phyloP scores from a whole-genome alignment of 2,329 filamentous ascomycete genomes.

The Curvularia eragrostidis region DNA sequence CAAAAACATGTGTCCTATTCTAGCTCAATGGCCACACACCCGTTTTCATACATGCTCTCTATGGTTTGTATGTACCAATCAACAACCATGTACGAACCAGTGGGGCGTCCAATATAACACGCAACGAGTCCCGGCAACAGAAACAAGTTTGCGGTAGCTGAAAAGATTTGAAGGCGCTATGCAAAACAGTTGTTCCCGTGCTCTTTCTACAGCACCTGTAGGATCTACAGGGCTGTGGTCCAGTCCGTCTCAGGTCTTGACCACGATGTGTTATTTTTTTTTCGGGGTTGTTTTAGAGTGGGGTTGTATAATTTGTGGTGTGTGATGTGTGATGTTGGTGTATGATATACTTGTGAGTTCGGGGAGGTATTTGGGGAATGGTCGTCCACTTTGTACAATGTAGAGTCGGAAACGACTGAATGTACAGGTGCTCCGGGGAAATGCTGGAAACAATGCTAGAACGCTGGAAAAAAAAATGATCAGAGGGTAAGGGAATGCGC shows the following conservation, averaged over 20 bases:
- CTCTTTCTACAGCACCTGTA: background rate
- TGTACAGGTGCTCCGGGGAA: slow-evolving; percentile 11
- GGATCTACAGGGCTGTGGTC: background rate
- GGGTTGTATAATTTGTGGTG: slow-evolving; percentile 14
- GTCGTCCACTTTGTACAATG: slow-evolving; percentile 9
- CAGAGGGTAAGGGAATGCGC: background rate
- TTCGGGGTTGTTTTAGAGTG: slow-evolving; percentile 10
- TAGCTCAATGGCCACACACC: slow-evolving; percentile 3
- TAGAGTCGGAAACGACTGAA: slow-evolving; percentile 12
- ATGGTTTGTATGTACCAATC: background rate
- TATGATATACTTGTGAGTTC: slow-evolving; percentile 5
- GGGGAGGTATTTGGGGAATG: background rate
- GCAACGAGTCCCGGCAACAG: background rate
- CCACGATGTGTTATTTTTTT: background rate
- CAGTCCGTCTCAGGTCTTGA: slow-evolving; percentile 3
- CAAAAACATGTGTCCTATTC: slow-evolving; percentile 1
- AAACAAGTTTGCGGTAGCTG: background rate
- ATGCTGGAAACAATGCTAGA: slow-evolving; percentile 17
- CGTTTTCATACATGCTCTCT: background rate
- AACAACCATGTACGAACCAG: background rate
- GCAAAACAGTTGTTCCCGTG: background rate
- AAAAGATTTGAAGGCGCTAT: background rate
- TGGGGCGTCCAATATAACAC: background rate
- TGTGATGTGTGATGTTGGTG: background rate
- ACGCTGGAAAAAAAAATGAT: slow-evolving; percentile 12